Base-by-base conservation (phyloP, 805 yeast species). In the Metschnikowia orientalis region DNA sequence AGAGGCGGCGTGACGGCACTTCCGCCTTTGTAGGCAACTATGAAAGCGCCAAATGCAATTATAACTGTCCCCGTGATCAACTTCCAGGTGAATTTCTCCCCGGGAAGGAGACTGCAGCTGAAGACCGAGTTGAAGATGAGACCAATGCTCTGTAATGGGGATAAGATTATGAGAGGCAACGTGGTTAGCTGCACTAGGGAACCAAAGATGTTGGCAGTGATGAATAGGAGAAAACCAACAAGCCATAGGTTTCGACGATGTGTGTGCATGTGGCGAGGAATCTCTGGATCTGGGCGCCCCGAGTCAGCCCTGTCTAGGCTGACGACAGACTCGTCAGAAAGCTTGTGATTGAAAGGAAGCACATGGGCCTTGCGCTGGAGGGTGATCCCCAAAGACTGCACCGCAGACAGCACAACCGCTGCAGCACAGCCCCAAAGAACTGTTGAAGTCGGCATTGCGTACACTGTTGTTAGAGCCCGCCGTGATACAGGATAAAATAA, bases 91-190 rank as follows among this genome's bases (percentile, higher is more conserved):
- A 85, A 83, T 1, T 67, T 63, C 50, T 87, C 96, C 19, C 77
- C 66, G 9, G 87, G 71, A 9, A 87, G 57, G 8, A 84, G 36
- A 12, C 81, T 54, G 26, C 92, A 84, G 48, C 86, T 61, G 26
- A 65, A 74, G 2, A 84, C 56, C 0, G 92, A 76, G 56, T 88
- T 88, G 67, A 88, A 87, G 2, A 87, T 88, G n/a, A 88, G 67
- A 0, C 95, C 95, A 15, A 81, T 76, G 16, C 94, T 86, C 53
- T 87, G 95, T 34, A 87, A 59, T 0, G 95, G 95, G 15, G 88
- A 79, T 37, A 87, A 56, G 2, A 88, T 71, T 26, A 86, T 80
- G 39, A 88, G 62, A 1, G 96, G 96, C 25, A 87, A 63, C 2
- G 95, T 81, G 1, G 92, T 75, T 23, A 88, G 77, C 58, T 88